Conservation (phyloP, 345 rosid species). For the Populus ilicifolia region DNA sequence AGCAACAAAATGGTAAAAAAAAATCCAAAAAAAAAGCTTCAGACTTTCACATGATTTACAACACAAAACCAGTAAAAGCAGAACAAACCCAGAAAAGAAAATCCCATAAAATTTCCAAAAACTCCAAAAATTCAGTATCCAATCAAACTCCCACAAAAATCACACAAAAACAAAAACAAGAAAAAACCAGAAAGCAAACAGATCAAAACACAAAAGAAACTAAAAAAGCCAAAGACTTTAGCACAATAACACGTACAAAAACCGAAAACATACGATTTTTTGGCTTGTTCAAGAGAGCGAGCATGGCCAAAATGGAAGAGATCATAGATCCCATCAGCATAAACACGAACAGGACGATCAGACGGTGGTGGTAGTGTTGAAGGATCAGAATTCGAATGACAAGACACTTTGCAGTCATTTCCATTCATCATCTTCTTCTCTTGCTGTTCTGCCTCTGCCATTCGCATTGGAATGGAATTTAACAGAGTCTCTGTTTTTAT, state of each 20-base stretch:
- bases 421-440: neutral
- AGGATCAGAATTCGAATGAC: neutral
- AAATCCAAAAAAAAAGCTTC: neutral
- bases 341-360: slow-evolving; percentile 61
- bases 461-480: neutral
- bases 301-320: slow-evolving; percentile 98
- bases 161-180: neutral
- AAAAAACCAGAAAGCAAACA: neutral
- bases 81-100: neutral
- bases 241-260: neutral
- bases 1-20: neutral
- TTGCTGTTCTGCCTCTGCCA: neutral
- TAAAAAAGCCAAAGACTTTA: neutral
- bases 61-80: neutral
- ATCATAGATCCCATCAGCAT: slow-evolving; percentile 99
- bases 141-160: neutral
- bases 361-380: neutral
- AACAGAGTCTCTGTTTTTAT: neutral
- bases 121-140: neutral
- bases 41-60: neutral
- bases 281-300: slow-evolving; percentile 92
- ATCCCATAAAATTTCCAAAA: neutral
- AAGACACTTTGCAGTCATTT: neutral
- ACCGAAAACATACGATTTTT: slow-evolving; percentile 53
- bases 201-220: neutral